A percentile compares a stretch with the other conserved stretches of the same genome.
phyloP scores from a whole-genome alignment of 768 basidiomycete species.

The Mycena polygramma region DNA sequence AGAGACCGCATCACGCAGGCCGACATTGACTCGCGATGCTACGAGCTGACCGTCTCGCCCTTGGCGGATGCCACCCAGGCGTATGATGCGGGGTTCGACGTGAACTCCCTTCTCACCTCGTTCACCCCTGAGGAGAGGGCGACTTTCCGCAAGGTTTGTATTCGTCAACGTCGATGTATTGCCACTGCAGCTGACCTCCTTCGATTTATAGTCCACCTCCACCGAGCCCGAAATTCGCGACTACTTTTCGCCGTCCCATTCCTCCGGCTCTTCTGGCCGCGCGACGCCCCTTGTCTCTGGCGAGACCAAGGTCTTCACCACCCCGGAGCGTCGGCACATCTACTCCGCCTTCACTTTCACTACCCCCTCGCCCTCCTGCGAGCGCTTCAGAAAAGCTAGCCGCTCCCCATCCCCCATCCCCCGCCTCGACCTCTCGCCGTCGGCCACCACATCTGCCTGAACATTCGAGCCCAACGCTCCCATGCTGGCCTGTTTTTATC shows the following conservation, averaged over 20 bases:
- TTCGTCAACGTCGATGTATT: conserved; percentile 30
- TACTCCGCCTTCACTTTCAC: conserved; percentile 86
- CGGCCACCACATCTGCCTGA: conserved; percentile 17
- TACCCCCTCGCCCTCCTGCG: conserved; percentile 74
- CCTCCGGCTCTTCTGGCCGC: conserved; percentile 47
- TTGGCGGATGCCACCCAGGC: conserved; percentile 83
- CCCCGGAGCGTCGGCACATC: conserved; percentile 79
- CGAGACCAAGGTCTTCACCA: conserved; percentile 65
- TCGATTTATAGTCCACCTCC: conserved; percentile 59
- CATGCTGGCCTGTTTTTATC: not conserved
- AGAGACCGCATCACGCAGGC: conserved; percentile 58
- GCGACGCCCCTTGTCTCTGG: conserved; percentile 41
- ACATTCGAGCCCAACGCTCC: conserved; percentile 24
- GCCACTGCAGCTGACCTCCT: conserved; percentile 25
- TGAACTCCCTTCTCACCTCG: conserved; percentile 48
- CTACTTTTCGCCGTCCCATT: conserved; percentile 58
- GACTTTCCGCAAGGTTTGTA: conserved; percentile 63
- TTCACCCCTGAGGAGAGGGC: conserved; percentile 49
- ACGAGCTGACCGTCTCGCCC: conserved; percentile 83
- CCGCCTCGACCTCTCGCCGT: conserved; percentile 37
- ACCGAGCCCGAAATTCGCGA: conserved; percentile 71
- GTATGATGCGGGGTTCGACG: conserved; percentile 59
- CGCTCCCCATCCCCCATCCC: conserved; percentile 41
- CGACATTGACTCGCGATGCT: conserved; percentile 79
- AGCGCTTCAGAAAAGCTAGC: conserved; percentile 63